Evolutionary conservation across 148 eudicot species (phyloP).

Genomic region (Silene conica): DNA sequence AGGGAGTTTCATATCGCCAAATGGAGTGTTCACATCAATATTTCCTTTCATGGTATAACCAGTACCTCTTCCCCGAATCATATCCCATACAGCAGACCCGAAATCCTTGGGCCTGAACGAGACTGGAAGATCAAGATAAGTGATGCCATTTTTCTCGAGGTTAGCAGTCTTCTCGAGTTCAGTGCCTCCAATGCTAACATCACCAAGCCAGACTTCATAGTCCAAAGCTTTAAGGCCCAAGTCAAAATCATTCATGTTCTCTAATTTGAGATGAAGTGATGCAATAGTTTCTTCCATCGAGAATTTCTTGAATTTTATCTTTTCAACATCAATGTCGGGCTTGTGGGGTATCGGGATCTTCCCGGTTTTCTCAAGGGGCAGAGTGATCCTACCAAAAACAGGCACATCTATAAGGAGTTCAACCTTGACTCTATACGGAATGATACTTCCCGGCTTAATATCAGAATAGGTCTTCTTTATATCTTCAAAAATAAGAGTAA

Average conservation of each 20-base stretch:
- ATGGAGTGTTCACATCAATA: conserved; percentile 77
- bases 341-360: conserved; percentile 93
- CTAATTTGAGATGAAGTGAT: conserved; percentile 67
- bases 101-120: conserved; percentile 87
- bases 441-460: conserved; percentile 83
- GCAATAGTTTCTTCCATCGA: conserved; percentile 91
- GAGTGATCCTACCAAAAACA: conserved; percentile 77
- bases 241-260: conserved; percentile 91
- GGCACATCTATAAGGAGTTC: conserved; percentile 89
- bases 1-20: conserved; percentile 88
- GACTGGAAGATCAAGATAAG: conserved; percentile 59
- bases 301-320: conserved; percentile 72
- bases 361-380: conserved; percentile 87
- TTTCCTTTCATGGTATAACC: conserved; percentile 88
- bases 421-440: conserved; percentile 76
- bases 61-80: conserved; percentile 89
- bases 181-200: conserved; percentile 71
- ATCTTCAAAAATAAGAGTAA: conserved; percentile 67
- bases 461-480: conserved; percentile 73
- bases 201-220: conserved; percentile 83
- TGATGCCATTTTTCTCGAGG: conserved; percentile 54
- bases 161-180: conserved; percentile 59
- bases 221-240: conserved; percentile 71
- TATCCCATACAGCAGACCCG: conserved; percentile 94
- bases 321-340: conserved; percentile 90